These are phyloP conservation scores for Saposhnikovia divaricata DNA, from an alignment of 129 eudicot species.

Conservation along the genomic window DNA sequence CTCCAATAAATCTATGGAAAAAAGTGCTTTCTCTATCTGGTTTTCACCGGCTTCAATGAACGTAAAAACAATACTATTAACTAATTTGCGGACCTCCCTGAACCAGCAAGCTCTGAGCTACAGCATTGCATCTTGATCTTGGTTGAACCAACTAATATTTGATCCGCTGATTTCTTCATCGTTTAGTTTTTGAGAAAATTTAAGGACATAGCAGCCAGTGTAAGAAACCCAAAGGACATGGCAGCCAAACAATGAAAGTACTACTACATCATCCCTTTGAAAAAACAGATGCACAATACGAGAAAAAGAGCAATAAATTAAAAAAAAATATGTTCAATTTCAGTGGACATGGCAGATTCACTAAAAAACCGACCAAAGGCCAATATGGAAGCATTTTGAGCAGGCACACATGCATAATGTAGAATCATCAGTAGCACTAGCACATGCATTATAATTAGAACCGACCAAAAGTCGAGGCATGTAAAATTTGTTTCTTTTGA, in stretches of 20 bases:
- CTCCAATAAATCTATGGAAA: no score
- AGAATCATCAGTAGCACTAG: neutral
- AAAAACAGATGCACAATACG: neutral
- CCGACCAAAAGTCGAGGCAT: slow-evolving; percentile 1
- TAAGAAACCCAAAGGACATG: no score
- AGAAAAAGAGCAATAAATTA: neutral
- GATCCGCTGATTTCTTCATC: no score
- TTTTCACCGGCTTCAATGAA: no score
- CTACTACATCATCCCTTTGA: neutral
- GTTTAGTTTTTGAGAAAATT: no score
- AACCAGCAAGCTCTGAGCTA: no score
- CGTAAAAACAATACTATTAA: no score
- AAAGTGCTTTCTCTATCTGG: no score
- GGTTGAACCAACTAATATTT: no score
- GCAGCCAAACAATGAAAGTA: neutral
- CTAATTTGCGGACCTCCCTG: no score
- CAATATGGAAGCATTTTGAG: neutral
- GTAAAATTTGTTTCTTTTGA: neutral
- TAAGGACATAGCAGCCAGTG: no score
- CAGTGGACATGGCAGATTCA: neutral
- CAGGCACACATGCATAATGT: neutral
- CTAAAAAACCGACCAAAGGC: neutral
- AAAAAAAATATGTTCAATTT: neutral
- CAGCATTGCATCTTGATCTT: no score
- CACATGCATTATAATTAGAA: neutral